Percentiles rank a stretch among this genome's conserved stretches.
Evolutionary conservation across 805 yeast genomes (phyloP).

Genomic region (Wickerhamiella occidentalis): DNA sequence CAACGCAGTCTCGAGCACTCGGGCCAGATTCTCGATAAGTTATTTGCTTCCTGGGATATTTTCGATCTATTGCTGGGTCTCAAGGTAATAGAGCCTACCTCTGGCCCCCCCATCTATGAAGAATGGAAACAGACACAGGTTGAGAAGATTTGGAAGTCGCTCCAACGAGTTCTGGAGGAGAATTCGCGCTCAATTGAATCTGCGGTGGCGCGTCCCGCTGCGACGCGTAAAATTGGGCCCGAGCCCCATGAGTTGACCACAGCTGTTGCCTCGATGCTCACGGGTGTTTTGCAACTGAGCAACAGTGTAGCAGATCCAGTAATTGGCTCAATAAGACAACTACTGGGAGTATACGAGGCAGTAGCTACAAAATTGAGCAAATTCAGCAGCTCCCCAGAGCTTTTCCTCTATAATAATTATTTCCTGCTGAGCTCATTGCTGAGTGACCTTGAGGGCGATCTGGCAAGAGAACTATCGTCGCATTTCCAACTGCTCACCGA

Average conservation of each 20-base stretch:
- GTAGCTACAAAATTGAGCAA: slow-evolving; percentile 58
- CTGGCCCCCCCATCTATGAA: slow-evolving; percentile 53
- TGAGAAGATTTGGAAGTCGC: slow-evolving; percentile 73
- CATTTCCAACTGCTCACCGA: slow-evolving; percentile 37
- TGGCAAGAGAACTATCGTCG: slow-evolving; percentile 33
- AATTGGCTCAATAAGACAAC: slow-evolving; percentile 50
- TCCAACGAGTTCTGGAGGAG: slow-evolving; percentile 61
- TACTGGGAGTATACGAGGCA: slow-evolving; percentile 71
- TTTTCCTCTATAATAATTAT: slow-evolving; percentile 63
- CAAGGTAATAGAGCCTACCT: slow-evolving; percentile 31
- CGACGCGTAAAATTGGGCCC: slow-evolving; percentile 3
- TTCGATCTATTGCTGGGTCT: slow-evolving; percentile 70
- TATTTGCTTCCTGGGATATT: slow-evolving; percentile 43
- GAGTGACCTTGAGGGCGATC: slow-evolving; percentile 32
- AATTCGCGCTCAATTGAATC: slow-evolving; percentile 63
- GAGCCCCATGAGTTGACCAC: slow-evolving; percentile 59
- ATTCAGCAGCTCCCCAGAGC: slow-evolving; percentile 38
- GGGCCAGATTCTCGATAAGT: slow-evolving; percentile 34
- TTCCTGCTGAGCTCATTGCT: slow-evolving; percentile 49
- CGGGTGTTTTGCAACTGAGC: slow-evolving; percentile 53
- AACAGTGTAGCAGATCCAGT: slow-evolving; percentile 50
- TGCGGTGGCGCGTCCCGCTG: slow-evolving; percentile 31
- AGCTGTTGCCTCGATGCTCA: slow-evolving; percentile 59
- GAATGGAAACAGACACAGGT: slow-evolving; percentile 56
- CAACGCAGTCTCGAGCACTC: slow-evolving; percentile 42